Evolutionary conservation across 2,329 filamentous ascomycete genomes (phyloP).

Genomic region (Hymenoscyphus scutula): DNA sequence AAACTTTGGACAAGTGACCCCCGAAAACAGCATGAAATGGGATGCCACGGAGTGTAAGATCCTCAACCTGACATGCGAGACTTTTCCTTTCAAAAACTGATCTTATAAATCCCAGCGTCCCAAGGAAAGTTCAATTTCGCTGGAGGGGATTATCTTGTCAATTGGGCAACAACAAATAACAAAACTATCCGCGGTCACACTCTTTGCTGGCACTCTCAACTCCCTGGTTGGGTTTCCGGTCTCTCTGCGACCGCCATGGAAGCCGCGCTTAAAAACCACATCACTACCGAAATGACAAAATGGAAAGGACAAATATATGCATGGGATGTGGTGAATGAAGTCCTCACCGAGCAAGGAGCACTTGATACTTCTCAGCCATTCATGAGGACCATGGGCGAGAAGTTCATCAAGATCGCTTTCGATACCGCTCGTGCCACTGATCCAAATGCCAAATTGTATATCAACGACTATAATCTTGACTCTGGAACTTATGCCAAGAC

Average conservation of each 20-base stretch:
- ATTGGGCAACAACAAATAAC: constrained; percentile 54
- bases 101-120: not conserved
- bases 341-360: constrained; percentile 47
- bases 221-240: constrained; percentile 55
- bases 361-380: constrained; percentile 5
- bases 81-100: no score
- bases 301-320: constrained; percentile 63
- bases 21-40: constrained; percentile 65
- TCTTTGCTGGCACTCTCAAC: constrained; percentile 60
- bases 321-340: constrained; percentile 64
- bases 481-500: constrained; percentile 42
- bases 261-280: constrained; percentile 57
- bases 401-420: constrained; percentile 69
- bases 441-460: constrained; percentile 67
- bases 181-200: constrained; percentile 63
- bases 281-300: constrained; percentile 53
- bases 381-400: constrained; percentile 48
- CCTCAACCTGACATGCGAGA: no score
- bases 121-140: constrained; percentile 51
- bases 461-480: constrained; percentile 68
- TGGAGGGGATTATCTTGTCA: constrained; percentile 55
- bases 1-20: constrained; percentile 63
- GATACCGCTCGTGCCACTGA: constrained; percentile 64
- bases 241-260: constrained; percentile 42
- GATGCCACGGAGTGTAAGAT: constrained; percentile 48